Evolutionary conservation across 1,284 basidiomycete species (phyloP).

Genomic region (Cutaneotrichosporon spelunceum): DNA sequence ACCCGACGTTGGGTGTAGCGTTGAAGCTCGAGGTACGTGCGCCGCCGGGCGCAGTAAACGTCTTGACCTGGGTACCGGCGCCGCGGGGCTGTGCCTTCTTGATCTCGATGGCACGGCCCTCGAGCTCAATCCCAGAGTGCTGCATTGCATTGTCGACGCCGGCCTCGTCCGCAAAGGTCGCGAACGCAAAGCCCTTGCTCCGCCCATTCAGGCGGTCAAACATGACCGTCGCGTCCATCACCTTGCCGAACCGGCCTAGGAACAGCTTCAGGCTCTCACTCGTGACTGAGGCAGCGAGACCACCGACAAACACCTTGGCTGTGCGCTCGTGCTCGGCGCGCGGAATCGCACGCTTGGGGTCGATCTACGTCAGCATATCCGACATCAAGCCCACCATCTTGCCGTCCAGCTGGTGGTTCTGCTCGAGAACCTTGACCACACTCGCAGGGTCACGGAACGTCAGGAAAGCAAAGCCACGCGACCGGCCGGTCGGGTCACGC

Average conservation of each 20-base stretch:
- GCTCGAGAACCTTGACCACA: slow-evolving; percentile 83
- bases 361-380: slow-evolving; percentile 67
- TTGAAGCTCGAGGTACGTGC: slow-evolving; percentile 25
- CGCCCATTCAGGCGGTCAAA: slow-evolving; percentile 92
- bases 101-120: slow-evolving; percentile 95
- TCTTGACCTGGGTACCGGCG: slow-evolving; percentile 41
- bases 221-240: slow-evolving; percentile 98
- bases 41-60: slow-evolving; percentile 43
- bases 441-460: slow-evolving; percentile 83
- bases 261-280: slow-evolving; percentile 88
- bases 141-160: slow-evolving; percentile 80
- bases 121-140: slow-evolving; percentile 79
- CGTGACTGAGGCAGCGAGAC: slow-evolving; percentile 84
- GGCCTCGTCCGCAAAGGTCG: slow-evolving; percentile 83
- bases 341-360: slow-evolving; percentile 97
- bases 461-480: slow-evolving; percentile 89
- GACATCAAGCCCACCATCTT: slow-evolving; percentile 68
- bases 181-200: slow-evolving; percentile 97
- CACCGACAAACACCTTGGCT: slow-evolving; percentile 92
- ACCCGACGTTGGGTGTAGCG: slow-evolving; percentile 20
- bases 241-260: slow-evolving; percentile 83
- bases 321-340: slow-evolving; percentile 88
- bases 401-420: slow-evolving; percentile 85
- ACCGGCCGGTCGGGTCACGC: slow-evolving; percentile 85
- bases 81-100: slow-evolving; percentile 82